Evolutionary conservation across 495 filamentous ascomycete genomes (phyloP).

Genomic region (Amniculicola lignicola): DNA sequence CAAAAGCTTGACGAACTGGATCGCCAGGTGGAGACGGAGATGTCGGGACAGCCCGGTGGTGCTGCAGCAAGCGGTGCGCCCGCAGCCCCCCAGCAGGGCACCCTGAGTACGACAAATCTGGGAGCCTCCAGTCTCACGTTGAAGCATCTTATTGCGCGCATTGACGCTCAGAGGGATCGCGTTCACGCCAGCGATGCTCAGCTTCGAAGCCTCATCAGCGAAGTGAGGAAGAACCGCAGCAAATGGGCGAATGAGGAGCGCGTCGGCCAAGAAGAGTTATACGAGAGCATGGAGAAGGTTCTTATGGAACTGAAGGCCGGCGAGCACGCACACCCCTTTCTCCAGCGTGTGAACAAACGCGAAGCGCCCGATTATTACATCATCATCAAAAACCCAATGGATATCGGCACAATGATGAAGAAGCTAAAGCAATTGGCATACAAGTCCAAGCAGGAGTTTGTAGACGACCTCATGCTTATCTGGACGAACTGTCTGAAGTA

Average conservation of each 20-base stretch:
- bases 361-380: conserved; percentile 95
- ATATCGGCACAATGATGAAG: conserved; percentile 96
- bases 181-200: conserved; percentile 91
- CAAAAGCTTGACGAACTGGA: conserved; percentile 95
- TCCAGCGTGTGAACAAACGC: conserved; percentile 89
- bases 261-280: conserved; percentile 94
- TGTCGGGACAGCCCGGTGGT: conserved; percentile 62
- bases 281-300: conserved; percentile 94
- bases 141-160: conserved; percentile 92
- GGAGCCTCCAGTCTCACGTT: conserved; percentile 95
- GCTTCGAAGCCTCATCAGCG: conserved; percentile 85
- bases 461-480: conserved; percentile 87
- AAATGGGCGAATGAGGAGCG: conserved; percentile 99
- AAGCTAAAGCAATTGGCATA: conserved; percentile 85
- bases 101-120: conserved; percentile 86
- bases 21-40: conserved; percentile 90
- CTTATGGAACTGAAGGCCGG: conserved; percentile 92
- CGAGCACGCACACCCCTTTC: conserved; percentile 89
- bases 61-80: conserved; percentile 47
- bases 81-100: conserved; percentile 64
- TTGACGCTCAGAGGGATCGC: conserved; percentile 83
- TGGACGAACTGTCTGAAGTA: conserved; percentile 96
- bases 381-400: conserved; percentile 97
- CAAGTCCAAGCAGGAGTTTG: conserved; percentile 93
- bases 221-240: conserved; percentile 93